A percentile compares a stretch with the other conserved stretches of the same genome.
phyloP scores from a whole-genome alignment of 2,329 filamentous ascomycete genomes.

The Torrubiellomyces zombiae region DNA sequence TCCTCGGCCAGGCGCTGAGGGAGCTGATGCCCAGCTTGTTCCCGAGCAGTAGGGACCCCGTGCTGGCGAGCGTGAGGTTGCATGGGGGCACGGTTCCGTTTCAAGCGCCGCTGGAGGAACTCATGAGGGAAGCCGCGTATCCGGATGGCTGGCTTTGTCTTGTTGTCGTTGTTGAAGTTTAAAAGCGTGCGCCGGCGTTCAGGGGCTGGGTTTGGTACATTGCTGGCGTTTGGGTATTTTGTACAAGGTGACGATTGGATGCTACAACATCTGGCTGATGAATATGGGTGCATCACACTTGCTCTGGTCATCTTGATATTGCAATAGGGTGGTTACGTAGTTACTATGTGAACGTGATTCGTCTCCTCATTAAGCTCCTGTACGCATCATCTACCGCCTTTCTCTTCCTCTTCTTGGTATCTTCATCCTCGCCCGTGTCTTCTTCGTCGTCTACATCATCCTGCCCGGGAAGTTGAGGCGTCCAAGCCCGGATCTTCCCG shows the following conservation, averaged over 20 bases:
- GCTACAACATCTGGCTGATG: too few relatives aligned
- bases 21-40: slow-evolving; percentile 65
- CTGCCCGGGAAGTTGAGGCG: slow-evolving; percentile 37
- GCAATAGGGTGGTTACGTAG: not conserved
- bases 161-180: slow-evolving; percentile 56
- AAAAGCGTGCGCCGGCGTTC: too few relatives aligned
- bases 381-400: slow-evolving; percentile 70
- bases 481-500: slow-evolving; percentile 70
- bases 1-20: slow-evolving; percentile 63
- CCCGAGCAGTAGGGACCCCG: slow-evolving; percentile 66
- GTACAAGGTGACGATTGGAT: slow-evolving; percentile 1
- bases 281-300: too few relatives aligned
- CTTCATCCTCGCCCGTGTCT: slow-evolving; percentile 23
- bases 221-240: slow-evolving; percentile 1
- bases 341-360: slow-evolving; percentile 42
- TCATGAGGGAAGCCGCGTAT: slow-evolving; percentile 72
- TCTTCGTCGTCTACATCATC: slow-evolving; percentile 32
- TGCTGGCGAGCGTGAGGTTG: slow-evolving; percentile 69
- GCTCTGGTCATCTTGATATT: slow-evolving; percentile 1
- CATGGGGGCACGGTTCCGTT: slow-evolving; percentile 79
- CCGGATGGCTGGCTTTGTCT: slow-evolving; percentile 85
- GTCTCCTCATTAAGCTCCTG: slow-evolving; percentile 54
- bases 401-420: slow-evolving; percentile 44
- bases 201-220: not conserved
- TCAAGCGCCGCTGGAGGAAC: slow-evolving; percentile 59